Evolutionary conservation across 441 rosid genomes (phyloP).

Genomic region (Populus tomentosa): DNA sequence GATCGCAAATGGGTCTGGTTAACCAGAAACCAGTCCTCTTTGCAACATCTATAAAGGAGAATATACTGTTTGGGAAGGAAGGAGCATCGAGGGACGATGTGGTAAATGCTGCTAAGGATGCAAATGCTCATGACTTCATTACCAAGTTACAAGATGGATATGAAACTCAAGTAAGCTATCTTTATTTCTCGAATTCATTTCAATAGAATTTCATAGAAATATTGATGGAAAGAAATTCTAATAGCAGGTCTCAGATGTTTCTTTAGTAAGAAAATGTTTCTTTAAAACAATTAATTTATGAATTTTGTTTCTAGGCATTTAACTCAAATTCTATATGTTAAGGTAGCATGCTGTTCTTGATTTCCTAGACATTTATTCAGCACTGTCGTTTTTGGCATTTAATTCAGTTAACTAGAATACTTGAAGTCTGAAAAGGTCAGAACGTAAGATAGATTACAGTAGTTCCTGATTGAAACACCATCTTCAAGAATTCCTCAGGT

Average conservation of each 20-base stretch:
- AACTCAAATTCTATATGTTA: too few species aligned
- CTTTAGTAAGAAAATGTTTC: neutral
- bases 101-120: conserved; percentile 48
- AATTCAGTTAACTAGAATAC: too few species aligned
- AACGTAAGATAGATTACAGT: neutral
- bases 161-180: conserved; percentile 55
- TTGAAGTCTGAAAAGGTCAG: too few species aligned
- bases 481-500: conserved; percentile 34
- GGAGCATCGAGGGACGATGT: conserved; percentile 63
- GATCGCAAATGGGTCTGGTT: conserved; percentile 69
- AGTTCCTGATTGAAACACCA: neutral
- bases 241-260: neutral
- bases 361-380: neutral
- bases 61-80: conserved; percentile 62
- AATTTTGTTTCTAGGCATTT: neutral
- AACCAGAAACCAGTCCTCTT: conserved; percentile 71
- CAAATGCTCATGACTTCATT: conserved; percentile 73
- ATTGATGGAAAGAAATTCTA: neutral
- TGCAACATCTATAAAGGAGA: conserved; percentile 60
- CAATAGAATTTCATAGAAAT: neutral
- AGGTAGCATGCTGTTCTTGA: neutral
- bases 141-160: conserved; percentile 58
- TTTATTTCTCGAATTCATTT: neutral
- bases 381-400: neutral
- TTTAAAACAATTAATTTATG: too few species aligned